These are phyloP conservation scores for Esteya vermicola DNA, from an alignment of 2,329 filamentous ascomycete species.

Conservation along the genomic window DNA sequence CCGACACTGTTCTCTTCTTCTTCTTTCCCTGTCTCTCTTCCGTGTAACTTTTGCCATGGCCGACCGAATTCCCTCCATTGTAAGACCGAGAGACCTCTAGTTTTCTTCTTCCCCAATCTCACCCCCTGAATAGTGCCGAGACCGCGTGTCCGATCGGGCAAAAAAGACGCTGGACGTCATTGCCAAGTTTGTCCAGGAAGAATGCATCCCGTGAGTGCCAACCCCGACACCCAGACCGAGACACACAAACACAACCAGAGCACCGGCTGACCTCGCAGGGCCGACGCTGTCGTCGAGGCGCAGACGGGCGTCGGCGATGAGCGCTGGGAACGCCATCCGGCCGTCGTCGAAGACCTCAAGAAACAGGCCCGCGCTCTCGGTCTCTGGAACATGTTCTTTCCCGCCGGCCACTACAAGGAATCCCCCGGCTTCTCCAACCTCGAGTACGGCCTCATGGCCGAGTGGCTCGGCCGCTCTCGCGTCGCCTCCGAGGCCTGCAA, in stretches of 20 bases:
- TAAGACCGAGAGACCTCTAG: constrained; percentile 14
- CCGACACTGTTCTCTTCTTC: too few species aligned
- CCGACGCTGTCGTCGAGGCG: constrained; percentile 66
- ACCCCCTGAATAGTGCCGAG: constrained; percentile 13
- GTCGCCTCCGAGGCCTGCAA: constrained; percentile 78
- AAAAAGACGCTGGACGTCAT: constrained; percentile 76
- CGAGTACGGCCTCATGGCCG: constrained; percentile 96
- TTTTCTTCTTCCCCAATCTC: not conserved
- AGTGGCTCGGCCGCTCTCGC: constrained; percentile 78
- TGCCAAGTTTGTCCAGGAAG: constrained; percentile 92
- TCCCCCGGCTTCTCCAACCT: constrained; percentile 90
- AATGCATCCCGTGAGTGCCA: constrained; percentile 60
- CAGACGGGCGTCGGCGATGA: constrained; percentile 63
- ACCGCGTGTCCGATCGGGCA: constrained; percentile 67
- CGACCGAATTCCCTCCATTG: constrained; percentile 29
- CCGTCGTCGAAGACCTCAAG: constrained; percentile 82
- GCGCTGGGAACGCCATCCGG: constrained; percentile 69
- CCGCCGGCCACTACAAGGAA: constrained; percentile 88
- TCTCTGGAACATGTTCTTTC: constrained; percentile 97
- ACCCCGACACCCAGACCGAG: not conserved
- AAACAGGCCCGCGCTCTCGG: constrained; percentile 66
- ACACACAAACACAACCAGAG: too few species aligned
- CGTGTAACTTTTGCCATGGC: constrained; percentile 23
- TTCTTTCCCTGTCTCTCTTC: too few species aligned
- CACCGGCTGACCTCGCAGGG: constrained; percentile 24